Base-by-base conservation (phyloP, 2,329 filamentous ascomycete species). In the Xylaria sp. region DNA sequence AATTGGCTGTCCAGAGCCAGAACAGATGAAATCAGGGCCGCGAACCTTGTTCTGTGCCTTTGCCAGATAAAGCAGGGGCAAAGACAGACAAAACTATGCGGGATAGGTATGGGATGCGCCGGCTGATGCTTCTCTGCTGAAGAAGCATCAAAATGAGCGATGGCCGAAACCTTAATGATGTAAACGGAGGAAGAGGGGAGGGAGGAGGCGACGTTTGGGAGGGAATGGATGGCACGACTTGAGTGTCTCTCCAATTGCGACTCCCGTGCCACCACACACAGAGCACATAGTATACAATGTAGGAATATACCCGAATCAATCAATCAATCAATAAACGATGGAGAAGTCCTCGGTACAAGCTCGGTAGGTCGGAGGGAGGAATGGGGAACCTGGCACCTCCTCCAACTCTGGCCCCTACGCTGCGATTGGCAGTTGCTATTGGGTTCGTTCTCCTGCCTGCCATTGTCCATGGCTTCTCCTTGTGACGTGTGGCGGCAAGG, bases 161-260 rank as follows among this genome's bases (percentile, higher is more conserved):
- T 31, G 58, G 59, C 53, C 65, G 44, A 68, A 67, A 68, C 62
- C 65, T 68, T 69, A 69, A 63, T 67, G 55, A 57, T 58, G 67
- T 29, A 65, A 56, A 67, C 22, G 22, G 39, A 44, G 22, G 38
- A 57, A 27, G 36, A 42, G 50, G 53, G 53, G 63, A 66, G 22
- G n/a, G 50, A 39, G 15, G 38, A 39, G 45, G 57, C n/a, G 53
- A 25, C 49, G 15, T 31, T 17, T 29, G 22, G 47, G 45, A 63
- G 57, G 45, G 47, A 36, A 39, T 36, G 49, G 33, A 47, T 55
- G 42, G 57, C 49, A 47, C 51, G 47, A 56, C 56, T 50, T 31
- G 50, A 59, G 51, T 50, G 49, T 47, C 63, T 63, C 63, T 54
- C 56, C 54, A 58, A 58, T 25, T 25, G 25, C 15, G 53, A 53